These are phyloP conservation scores for Rubia peregrina DNA, from an alignment of 305 asterid genomes.

Conservation along the genomic window DNA sequence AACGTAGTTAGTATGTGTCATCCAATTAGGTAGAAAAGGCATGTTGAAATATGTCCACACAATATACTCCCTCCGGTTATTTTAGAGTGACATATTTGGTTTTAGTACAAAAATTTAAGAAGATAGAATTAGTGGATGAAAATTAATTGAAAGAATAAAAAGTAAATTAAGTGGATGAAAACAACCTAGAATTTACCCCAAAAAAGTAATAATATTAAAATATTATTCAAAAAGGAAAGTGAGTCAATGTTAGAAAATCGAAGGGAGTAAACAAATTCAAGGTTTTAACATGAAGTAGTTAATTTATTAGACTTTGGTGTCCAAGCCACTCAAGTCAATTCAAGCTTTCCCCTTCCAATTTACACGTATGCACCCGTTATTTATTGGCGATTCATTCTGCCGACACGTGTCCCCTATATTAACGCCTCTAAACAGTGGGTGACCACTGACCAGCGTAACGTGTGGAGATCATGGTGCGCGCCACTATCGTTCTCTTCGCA, in stretches of 20 bases:
- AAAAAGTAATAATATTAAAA: too few species aligned
- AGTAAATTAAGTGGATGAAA: too few species aligned
- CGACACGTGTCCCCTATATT: not conserved
- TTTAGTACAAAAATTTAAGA: too few species aligned
- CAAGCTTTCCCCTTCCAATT: not conserved
- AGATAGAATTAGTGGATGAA: too few species aligned
- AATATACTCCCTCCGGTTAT: too few species aligned
- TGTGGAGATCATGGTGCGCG: not conserved
- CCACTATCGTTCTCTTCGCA: not conserved
- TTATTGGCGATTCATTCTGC: not conserved
- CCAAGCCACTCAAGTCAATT: conserved; percentile 4
- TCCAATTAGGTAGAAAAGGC: not conserved
- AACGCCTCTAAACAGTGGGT: not conserved
- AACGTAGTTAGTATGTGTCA: not conserved
- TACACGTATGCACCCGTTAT: not conserved
- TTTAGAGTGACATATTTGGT: too few species aligned
- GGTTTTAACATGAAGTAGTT: too few species aligned
- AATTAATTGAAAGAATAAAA: too few species aligned
- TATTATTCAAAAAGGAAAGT: too few species aligned
- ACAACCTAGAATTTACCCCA: too few species aligned
- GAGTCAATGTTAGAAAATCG: too few species aligned
- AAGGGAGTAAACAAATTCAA: too few species aligned
- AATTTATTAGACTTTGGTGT: not conserved
- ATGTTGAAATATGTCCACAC: not conserved
- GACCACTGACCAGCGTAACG: not conserved